Conservation (phyloP, 805 yeast genomes). For the Candida berthetii region DNA sequence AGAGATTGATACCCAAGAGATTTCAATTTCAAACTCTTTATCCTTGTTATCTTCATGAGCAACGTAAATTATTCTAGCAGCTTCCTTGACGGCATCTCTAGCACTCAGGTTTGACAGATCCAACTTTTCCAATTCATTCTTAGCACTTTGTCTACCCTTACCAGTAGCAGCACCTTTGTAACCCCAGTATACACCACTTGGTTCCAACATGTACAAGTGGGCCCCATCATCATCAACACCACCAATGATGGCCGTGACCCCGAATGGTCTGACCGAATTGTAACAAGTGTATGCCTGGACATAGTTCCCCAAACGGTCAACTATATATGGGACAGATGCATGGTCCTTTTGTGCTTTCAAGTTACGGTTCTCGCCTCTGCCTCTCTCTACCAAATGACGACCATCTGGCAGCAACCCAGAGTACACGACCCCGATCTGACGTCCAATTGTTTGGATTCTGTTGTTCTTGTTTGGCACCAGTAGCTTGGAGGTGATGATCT, state of each 20-base stretch:
- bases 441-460: conserved; percentile 88
- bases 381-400: conserved; percentile 84
- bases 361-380: conserved; percentile 82
- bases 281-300: conserved; percentile 95
- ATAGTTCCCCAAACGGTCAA: conserved; percentile 83
- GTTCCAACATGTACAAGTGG: conserved; percentile 94
- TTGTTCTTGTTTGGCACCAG: conserved; percentile 85
- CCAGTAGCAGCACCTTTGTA: conserved; percentile 97
- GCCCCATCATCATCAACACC: conserved; percentile 90
- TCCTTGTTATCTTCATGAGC: conserved; percentile 99
- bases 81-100: conserved; percentile 83
- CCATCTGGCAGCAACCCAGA: conserved; percentile 97
- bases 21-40: conserved; percentile 92
- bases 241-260: conserved; percentile 87
- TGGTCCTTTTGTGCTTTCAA: conserved; percentile 78
- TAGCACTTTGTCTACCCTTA: conserved; percentile 97
- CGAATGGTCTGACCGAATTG: conserved; percentile 97
- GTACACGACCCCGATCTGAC: conserved; percentile 90
- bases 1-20: conserved; percentile 76
- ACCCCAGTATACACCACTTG: conserved; percentile 97
- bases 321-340: conserved; percentile 73
- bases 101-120: conserved; percentile 61
- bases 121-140: conserved; percentile 90
- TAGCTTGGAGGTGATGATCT: conserved; percentile 78
- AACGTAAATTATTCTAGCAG: conserved; percentile 85